These are phyloP conservation scores for Schwanniomyces pseudopolymorphus DNA, from an alignment of 805 yeast genomes.

Conservation along the genomic window DNA sequence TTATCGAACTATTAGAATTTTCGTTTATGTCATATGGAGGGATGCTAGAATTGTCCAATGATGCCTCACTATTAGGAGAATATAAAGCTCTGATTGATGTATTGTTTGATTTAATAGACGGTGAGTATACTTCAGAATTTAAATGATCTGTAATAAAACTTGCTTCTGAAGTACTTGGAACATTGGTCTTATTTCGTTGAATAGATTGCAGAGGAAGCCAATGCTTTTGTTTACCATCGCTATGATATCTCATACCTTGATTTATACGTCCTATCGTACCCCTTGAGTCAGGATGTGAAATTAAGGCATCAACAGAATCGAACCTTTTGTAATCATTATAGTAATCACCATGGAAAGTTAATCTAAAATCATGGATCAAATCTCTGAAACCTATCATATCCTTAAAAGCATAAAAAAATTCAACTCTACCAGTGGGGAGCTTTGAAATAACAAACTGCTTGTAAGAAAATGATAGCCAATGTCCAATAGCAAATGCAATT, in stretches of 20 bases:
- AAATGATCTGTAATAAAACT: constrained; percentile 13
- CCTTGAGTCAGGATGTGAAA: constrained; percentile 66
- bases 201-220: constrained; percentile 54
- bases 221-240: constrained; percentile 76
- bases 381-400: constrained; percentile 83
- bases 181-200: constrained; percentile 8
- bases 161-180: constrained; percentile 29
- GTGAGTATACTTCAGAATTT: constrained; percentile 12
- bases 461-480: constrained; percentile 82
- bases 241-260: constrained; percentile 79
- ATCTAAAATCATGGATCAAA: constrained; percentile 72
- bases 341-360: constrained; percentile 64
- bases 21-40: constrained; percentile 3
- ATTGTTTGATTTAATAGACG: constrained; percentile 28
- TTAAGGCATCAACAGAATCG: constrained; percentile 72
- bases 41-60: constrained; percentile 17
- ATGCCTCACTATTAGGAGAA: constrained; percentile 23
- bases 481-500: constrained; percentile 84
- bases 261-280: constrained; percentile 68
- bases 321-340: constrained; percentile 77
- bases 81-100: constrained; percentile 34
- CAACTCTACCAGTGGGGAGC: constrained; percentile 68
- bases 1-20: constrained; percentile 9
- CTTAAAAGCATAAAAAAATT: constrained; percentile 59
- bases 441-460: constrained; percentile 60